Evolutionary conservation across 768 basidiomycete species (phyloP), one percentile per base, ranked within the genome.

Genomic region (Dacryopinax spathularia): DNA sequence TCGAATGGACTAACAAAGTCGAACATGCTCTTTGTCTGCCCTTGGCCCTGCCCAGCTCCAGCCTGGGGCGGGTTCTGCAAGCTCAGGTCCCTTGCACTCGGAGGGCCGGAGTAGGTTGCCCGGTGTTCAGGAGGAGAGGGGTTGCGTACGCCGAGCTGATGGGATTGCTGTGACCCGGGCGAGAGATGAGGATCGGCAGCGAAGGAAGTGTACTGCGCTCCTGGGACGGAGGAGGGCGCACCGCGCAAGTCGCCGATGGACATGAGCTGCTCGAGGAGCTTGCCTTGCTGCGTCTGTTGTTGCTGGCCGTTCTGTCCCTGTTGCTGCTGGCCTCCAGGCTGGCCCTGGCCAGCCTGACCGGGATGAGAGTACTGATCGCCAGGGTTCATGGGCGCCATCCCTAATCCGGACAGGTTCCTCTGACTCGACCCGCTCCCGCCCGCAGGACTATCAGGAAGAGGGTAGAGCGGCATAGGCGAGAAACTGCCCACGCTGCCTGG

Each of bases 1-100:
- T 92, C 89, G 68, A 91, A 91, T 1, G 90, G 85, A 60, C 88
- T 89, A 60, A 86, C 80, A 65, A 88, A 91, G 36, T 91, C 88
- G 68, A 92, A 92, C 81, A 90, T 83, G 60, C 60, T 79, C 79
- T 60, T 67, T n/a, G n/a, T n/a, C n/a, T n/a, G n/a, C n/a, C n/a
- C n/a, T n/a, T n/a, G n/a, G n/a, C n/a, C n/a, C n/a, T n/a, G n/a
- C n/a, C n/a, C n/a, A n/a, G n/a, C n/a, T n/a, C n/a, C n/a, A n/a
- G n/a, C n/a, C 71, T 13, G 71, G 71, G n/a, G 73, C 69, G 15
- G 62, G 35, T 37, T 66, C 62, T 65, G 64, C 65, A 33, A 64
- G 63, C 33, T 64, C 31, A 25, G 63, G 56, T 15, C 27, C 41
- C 27, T n/a, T n/a, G n/a, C n/a, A n/a, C n/a, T n/a, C n/a, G n/a